phyloP scores from a whole-genome alignment of 1,284 basidiomycete species.

The Blastosporella zonata region DNA sequence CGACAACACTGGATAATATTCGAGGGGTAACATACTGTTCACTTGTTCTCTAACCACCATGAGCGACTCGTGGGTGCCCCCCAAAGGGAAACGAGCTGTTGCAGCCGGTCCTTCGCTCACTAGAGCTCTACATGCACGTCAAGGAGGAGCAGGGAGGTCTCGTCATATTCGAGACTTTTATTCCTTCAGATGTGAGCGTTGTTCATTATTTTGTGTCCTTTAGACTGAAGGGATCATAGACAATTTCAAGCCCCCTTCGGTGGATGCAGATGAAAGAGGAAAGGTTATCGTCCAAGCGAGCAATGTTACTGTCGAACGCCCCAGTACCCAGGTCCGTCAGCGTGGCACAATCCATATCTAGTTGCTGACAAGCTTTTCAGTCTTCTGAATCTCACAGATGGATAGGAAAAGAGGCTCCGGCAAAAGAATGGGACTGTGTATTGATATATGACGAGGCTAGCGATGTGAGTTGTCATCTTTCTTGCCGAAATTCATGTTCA shows the following conservation, averaged over 20 bases:
- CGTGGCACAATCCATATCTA: slow-evolving; percentile 3
- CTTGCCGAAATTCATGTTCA: slow-evolving; percentile 2
- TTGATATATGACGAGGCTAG: slow-evolving; percentile 73
- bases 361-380: slow-evolving; percentile 26
- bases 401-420: slow-evolving; percentile 49
- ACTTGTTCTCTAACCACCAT: slow-evolving; percentile 32
- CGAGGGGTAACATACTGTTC: background rate
- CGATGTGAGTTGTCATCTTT: slow-evolving; percentile 42
- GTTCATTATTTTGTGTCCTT: background rate
- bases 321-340: slow-evolving; percentile 51
- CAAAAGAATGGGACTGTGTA: slow-evolving; percentile 70
- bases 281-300: slow-evolving; percentile 55
- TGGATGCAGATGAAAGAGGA: slow-evolving; percentile 62
- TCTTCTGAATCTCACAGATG: slow-evolving; percentile 58
- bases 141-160: slow-evolving; percentile 43
- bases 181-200: slow-evolving; percentile 62
- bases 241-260: slow-evolving; percentile 69
- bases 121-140: slow-evolving; percentile 57
- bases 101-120: slow-evolving; percentile 55
- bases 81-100: slow-evolving; percentile 50
- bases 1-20: background rate
- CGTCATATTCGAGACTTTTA: slow-evolving; percentile 65
- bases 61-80: slow-evolving; percentile 54
- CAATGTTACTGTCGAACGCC: slow-evolving; percentile 58
- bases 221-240: slow-evolving; percentile 40